These are phyloP conservation scores for Apiotrichum akiyoshidainum DNA, from an alignment of 1,284 basidiomycete genomes.

Conservation along the genomic window DNA sequence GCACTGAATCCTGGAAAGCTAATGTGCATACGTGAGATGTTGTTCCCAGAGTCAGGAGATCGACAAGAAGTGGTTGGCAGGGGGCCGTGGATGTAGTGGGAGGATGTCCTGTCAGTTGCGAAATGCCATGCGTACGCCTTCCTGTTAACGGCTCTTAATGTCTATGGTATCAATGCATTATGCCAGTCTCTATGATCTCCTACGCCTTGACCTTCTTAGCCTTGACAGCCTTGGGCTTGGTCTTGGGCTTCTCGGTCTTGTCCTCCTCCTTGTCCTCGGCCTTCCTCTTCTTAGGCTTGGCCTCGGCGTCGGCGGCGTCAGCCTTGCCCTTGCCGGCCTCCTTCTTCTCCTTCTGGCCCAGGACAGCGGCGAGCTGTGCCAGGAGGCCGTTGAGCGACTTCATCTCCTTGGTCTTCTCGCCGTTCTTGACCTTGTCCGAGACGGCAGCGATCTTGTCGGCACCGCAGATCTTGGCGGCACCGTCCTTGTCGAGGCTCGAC, in stretches of 20 bases:
- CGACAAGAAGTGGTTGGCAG: too few relatives aligned
- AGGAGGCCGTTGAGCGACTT: conserved; percentile 55
- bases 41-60: too few relatives aligned
- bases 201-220: conserved; percentile 18
- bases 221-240: conserved; percentile 8
- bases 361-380: conserved; percentile 53
- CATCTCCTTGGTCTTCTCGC: conserved; percentile 54
- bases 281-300: conserved; percentile 10
- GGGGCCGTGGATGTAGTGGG: too few relatives aligned
- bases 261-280: conserved; percentile 17
- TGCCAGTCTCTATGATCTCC: conserved; percentile 10
- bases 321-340: conserved; percentile 41
- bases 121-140: neutral
- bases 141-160: neutral
- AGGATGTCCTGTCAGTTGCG: conserved; percentile 12
- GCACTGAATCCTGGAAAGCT: too few relatives aligned
- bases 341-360: conserved; percentile 26
- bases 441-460: conserved; percentile 31
- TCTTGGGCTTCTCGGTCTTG: conserved; percentile 18
- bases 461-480: conserved; percentile 2
- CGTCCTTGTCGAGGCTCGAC: conserved; percentile 35
- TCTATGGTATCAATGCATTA: conserved; percentile 12
- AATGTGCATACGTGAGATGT: too few relatives aligned
- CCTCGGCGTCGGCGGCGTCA: conserved; percentile 4
- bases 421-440: conserved; percentile 48